A percentile compares a stretch with the other conserved stretches of the same genome.
These are phyloP conservation scores for Penicillium maclennaniae DNA, from an alignment of 495 filamentous ascomycete genomes.

Conservation along the genomic window DNA sequence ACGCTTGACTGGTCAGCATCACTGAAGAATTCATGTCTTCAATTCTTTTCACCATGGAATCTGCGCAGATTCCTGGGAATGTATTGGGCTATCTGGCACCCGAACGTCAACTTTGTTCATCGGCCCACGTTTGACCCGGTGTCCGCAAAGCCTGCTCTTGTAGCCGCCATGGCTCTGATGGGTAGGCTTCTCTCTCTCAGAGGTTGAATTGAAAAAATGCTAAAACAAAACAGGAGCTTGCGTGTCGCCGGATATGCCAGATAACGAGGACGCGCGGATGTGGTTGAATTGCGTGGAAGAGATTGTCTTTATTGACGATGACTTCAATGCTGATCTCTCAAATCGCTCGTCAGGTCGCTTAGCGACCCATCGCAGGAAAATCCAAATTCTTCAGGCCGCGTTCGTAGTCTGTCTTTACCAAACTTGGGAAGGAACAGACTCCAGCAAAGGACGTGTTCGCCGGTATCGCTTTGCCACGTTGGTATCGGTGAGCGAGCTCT, in stretches of 20 bases:
- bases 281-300: slow-evolving; percentile 27
- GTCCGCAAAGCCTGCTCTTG: slow-evolving; percentile 13
- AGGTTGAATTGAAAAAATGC: neutral
- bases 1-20: slow-evolving; percentile 19
- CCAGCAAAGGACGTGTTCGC: slow-evolving; percentile 21
- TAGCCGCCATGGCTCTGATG: slow-evolving; percentile 20
- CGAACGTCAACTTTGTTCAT: slow-evolving; percentile 23
- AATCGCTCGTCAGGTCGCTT: slow-evolving; percentile 1
- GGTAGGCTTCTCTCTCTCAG: neutral
- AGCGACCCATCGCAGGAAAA: slow-evolving; percentile 7
- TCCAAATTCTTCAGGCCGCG: slow-evolving; percentile 23
- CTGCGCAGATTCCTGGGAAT: slow-evolving; percentile 12
- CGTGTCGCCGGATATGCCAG: slow-evolving; percentile 18
- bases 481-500: slow-evolving; percentile 17
- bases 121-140: slow-evolving; percentile 17
- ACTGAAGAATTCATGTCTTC: slow-evolving; percentile 13
- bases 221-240: slow-evolving; percentile 10
- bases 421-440: slow-evolving; percentile 24
- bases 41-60: slow-evolving; percentile 23
- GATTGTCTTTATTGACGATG: slow-evolving; percentile 21
- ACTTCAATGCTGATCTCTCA: slow-evolving; percentile 21
- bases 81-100: slow-evolving; percentile 26
- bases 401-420: slow-evolving; percentile 28
- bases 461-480: slow-evolving; percentile 19
- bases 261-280: slow-evolving; percentile 18